phyloP scores from a whole-genome alignment of 352 stramenopile species.

The Phytopythium chamaehyphon region DNA sequence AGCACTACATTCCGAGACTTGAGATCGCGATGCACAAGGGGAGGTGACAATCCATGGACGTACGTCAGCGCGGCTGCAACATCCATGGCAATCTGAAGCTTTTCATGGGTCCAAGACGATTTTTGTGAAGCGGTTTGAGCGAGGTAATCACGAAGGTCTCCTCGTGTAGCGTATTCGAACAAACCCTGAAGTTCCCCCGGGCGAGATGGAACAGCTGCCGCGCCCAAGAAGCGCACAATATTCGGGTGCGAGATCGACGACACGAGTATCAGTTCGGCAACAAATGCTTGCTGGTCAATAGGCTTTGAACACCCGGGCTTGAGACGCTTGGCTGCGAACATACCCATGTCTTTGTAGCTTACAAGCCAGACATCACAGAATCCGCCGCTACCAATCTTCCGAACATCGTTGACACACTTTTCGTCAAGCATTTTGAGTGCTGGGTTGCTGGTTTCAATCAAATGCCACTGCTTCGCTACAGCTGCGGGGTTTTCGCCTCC shows the following conservation, averaged over 20 bases:
- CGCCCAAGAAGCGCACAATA: conserved; percentile 63
- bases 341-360: conserved; percentile 25
- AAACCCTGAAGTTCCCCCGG: conserved; percentile 42
- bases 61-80: conserved; percentile 44
- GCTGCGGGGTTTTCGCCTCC: too few relatives aligned
- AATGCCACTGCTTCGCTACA: conserved; percentile 28
- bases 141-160: conserved; percentile 51
- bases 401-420: conserved; percentile 39
- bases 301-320: conserved; percentile 31
- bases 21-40: conserved; percentile 46
- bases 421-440: conserved; percentile 38
- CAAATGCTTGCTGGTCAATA: conserved; percentile 39
- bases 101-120: conserved; percentile 12
- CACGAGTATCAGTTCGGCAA: conserved; percentile 72
- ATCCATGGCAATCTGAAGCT: conserved; percentile 35
- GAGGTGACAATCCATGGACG: conserved; percentile 28
- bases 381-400: conserved; percentile 36
- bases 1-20: conserved; percentile 27
- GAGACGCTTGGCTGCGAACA: conserved; percentile 51
- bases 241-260: conserved; percentile 50
- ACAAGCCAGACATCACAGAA: conserved; percentile 53
- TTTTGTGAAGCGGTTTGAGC: not conserved
- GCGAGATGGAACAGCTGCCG: conserved; percentile 44
- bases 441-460: conserved; percentile 53
- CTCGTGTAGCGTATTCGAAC: conserved; percentile 64